Conservation (phyloP, 2,329 filamentous ascomycete species). For the Biscogniauxia mediterranea region DNA sequence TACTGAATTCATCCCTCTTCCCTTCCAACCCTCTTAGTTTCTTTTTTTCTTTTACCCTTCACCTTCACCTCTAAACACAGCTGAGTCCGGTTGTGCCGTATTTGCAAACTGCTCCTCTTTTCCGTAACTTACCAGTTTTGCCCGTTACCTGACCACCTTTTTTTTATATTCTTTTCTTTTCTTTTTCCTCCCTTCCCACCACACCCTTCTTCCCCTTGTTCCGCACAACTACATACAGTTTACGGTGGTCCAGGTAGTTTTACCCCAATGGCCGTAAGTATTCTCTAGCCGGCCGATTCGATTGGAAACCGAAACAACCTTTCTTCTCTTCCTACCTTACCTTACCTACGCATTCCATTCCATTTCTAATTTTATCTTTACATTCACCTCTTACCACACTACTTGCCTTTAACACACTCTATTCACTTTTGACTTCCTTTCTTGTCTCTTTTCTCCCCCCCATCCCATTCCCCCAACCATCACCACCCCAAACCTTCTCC, state of each 20-base stretch:
- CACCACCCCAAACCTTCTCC: neutral
- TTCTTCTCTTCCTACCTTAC: constrained; percentile 8
- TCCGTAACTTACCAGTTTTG: neutral
- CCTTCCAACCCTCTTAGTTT: constrained; percentile 8
- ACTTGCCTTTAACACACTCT: constrained; percentile 11
- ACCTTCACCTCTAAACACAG: constrained; percentile 12
- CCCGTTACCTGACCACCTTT: no score
- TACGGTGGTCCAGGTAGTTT: constrained; percentile 19
- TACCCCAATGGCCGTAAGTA: constrained; percentile 24
- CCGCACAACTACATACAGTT: constrained; percentile 17
- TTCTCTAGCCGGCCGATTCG: constrained; percentile 26
- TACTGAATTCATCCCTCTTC: constrained; percentile 4
- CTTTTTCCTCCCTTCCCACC: constrained; percentile 11
- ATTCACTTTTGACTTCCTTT: constrained; percentile 10
- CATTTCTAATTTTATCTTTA: constrained; percentile 25
- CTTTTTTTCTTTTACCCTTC: constrained; percentile 18
- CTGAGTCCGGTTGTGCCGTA: constrained; percentile 23
- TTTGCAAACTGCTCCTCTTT: constrained; percentile 23
- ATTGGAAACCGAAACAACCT: constrained; percentile 15
- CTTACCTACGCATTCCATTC: neutral
- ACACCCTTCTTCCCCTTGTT: constrained; percentile 17
- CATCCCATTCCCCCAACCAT: neutral
- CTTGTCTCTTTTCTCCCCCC: constrained; percentile 13
- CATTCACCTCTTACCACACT: constrained; percentile 12
- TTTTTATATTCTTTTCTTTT: constrained; percentile 1